A percentile compares a stretch with the other conserved stretches of the same genome.
phyloP scores from a whole-genome alignment of 768 basidiomycete species.

The Termitomyces sp. region DNA sequence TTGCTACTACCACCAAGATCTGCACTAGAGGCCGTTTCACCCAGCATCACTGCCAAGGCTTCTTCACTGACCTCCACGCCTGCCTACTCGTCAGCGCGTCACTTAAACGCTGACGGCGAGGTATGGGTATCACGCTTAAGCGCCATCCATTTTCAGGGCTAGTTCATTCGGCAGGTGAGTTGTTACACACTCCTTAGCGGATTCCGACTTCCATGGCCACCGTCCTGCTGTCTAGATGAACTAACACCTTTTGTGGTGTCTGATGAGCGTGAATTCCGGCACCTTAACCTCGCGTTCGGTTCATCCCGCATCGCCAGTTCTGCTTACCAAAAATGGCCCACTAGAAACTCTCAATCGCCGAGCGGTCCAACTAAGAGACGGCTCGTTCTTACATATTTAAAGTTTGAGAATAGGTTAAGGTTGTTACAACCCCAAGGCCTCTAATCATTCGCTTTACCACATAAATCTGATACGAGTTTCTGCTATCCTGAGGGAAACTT shows the following conservation, averaged over 20 bases:
- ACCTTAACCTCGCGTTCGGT: slow-evolving; percentile 68
- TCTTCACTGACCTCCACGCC: too few species aligned
- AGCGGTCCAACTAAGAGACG: slow-evolving; percentile 77
- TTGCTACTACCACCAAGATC: background rate
- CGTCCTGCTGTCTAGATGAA: slow-evolving; percentile 86
- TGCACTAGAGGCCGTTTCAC: background rate
- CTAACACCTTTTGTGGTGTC: slow-evolving; percentile 84
- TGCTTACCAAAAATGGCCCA: slow-evolving; percentile 1
- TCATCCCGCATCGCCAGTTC: background rate
- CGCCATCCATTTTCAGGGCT: too few species aligned
- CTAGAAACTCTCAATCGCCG: slow-evolving; percentile 75
- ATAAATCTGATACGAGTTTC: slow-evolving; percentile 3
- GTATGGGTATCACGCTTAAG: too few species aligned
- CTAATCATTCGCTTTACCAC: background rate
- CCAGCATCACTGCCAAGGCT: too few species aligned
- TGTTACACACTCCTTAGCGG: slow-evolving; percentile 82
- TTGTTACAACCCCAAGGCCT: background rate
- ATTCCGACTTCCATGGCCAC: slow-evolving; percentile 84
- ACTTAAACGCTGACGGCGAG: too few species aligned
- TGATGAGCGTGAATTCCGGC: slow-evolving; percentile 80
- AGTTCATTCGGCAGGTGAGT: too few species aligned
- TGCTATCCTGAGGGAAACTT: slow-evolving; percentile 69
- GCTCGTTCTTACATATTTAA: slow-evolving; percentile 76
- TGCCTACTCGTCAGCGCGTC: too few species aligned
- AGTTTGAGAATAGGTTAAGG: slow-evolving; percentile 30